Evolutionary conservation across 768 basidiomycete genomes (phyloP).

Genomic region (Albatrellus ellisii): DNA sequence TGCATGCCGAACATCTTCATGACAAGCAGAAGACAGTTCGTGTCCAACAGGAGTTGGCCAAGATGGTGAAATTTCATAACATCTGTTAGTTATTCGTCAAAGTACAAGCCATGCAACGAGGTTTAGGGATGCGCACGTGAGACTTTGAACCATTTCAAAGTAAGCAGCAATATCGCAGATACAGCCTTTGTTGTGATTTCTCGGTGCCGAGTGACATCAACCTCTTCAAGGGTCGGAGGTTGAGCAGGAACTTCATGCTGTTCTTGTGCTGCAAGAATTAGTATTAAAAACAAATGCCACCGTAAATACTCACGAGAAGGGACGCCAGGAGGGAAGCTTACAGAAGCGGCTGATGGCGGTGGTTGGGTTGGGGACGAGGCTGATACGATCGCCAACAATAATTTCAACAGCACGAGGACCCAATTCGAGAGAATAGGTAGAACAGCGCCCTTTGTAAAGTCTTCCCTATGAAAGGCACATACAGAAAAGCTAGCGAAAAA

Average conservation of each 20-base stretch:
- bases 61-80: conserved; percentile 98
- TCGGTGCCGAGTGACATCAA: conserved; percentile 87
- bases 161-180: conserved; percentile 82
- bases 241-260: conserved; percentile 36
- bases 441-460: conserved; percentile 49
- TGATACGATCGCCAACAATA: conserved; percentile 86
- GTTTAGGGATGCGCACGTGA: conserved; percentile 61
- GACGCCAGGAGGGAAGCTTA: conserved; percentile 60
- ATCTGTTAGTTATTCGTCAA: conserved; percentile 34
- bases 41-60: conserved; percentile 89
- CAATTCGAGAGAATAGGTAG: conserved; percentile 79
- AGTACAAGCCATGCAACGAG: neutral
- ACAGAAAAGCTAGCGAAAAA: conserved; percentile 1
- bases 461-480: conserved; percentile 1
- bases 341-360: conserved; percentile 55
- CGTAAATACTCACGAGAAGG: conserved; percentile 38
- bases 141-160: conserved; percentile 97
- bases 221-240: conserved; percentile 77
- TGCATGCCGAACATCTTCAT: conserved; percentile 98
- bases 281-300: neutral
- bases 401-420: conserved; percentile 87
- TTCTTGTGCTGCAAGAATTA: conserved; percentile 35
- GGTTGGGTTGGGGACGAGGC: conserved; percentile 52
- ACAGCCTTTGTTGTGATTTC: conserved; percentile 97
- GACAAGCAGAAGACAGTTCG: conserved; percentile 85